Evolutionary conservation across 1,284 basidiomycete species (phyloP), one percentile per base, ranked within the genome.

Genomic region (Malassezia psittaci): DNA sequence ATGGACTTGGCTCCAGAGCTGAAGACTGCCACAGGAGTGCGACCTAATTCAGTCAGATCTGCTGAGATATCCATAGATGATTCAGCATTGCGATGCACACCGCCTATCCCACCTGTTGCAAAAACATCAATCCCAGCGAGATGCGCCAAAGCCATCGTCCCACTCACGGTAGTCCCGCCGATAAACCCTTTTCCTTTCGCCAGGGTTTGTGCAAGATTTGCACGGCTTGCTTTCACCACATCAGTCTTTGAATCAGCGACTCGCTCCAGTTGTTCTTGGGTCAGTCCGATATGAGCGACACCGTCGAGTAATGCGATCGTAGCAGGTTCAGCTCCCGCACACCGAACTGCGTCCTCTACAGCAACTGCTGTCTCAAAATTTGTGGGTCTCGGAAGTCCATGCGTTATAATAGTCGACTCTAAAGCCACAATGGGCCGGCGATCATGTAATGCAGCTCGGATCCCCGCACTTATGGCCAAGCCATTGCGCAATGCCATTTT

Each of bases 1-100:
- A 98, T 96, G 0, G 87, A 90, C 74, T 98, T 99, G 35, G 89
- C 85, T 3, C 94, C 94, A 2, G 90, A 87, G 39, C 91, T 94
- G 19, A 98, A 85, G 37, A 98, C 81, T 8, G 87, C 59, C 12
- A 72, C 64, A 5, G 63, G 69, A 1, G 70, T 71, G 12, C 70
- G 61, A 4, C 63, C 59, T 11, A 74, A 62, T 51, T 69, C 70
- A 10, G 63, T 60, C 38, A 74, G 57, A 49, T 74, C 72, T 18
- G 72, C 69, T 5, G 70, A 73, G 18, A 98, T 79, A 69, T 98
- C 93, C 84, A 96, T 85, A 19, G 88, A 88, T 34, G 78, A 82
- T 76, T 94, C 85, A 51, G 85, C 94, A 12, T 89, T 89, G 5
- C 93, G 84, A 76, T 99, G 94, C 1, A 96, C 94, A 48, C 93